Evolutionary conservation across 306 rosid genomes (phyloP), one percentile per base, ranked within the genome.

Genomic region (Prunus salicina): DNA sequence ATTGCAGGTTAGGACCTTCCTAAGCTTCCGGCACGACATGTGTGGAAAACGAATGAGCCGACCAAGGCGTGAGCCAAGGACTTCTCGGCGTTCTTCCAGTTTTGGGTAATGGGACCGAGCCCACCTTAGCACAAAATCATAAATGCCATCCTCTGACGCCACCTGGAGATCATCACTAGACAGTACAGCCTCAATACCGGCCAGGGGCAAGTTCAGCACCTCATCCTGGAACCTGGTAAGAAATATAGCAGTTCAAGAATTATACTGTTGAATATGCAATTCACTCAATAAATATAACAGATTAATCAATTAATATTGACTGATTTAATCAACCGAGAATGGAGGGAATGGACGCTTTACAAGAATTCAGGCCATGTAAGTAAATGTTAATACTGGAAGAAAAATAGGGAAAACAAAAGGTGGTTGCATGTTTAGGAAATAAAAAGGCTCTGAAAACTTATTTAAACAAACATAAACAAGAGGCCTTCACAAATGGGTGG

Each of bases 11-110:
- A 86, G 73, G 71, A 82, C 78, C 77, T 82, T 86, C 81, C 71
- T 80, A 61, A 88, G 82, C 72, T 82, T 88, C 15, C 84, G 79
- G 76, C 88, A 74, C 19, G 77, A 77, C 90, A 86, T 79, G 84
- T 70, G 69, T 6, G 92, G 88, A 72, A 86, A 88, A 28, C 92
- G 88, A 57, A 86, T 77, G 64, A 81, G 84, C 61, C 34, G 56
- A 64, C 69, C 71, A 34, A 88, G 92, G 46, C 58, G 87, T 12
- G 84, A 58, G 72, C 84, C 62, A 53, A 88, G 67, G 73, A 86
- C 51, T 57, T 71, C 80, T 53, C 67, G 62, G 34, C 85, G 80
- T 4, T 82, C 86, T 82, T 86, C 81, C 3, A 78, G 72, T 58
- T 84, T 72, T 28, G 85, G 85, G 49, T 82, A 86, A 72, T 82